These are phyloP conservation scores for Fusarium sp. DNA, from an alignment of 2,329 filamentous ascomycete species.

Conservation along the genomic window DNA sequence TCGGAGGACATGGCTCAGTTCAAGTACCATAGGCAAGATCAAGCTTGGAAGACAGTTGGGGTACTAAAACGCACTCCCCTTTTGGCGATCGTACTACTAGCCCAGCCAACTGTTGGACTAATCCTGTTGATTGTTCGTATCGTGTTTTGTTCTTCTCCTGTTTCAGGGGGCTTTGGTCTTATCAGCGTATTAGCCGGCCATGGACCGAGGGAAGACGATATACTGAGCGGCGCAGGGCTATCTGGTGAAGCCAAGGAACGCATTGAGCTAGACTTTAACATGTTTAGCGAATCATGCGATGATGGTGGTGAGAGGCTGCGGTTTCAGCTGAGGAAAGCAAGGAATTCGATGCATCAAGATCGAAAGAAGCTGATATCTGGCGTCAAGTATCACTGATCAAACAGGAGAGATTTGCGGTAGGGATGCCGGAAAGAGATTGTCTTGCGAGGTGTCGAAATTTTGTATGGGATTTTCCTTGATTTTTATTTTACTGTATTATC, in stretches of 20 bases:
- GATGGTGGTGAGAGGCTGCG: not conserved
- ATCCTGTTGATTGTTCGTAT: not conserved
- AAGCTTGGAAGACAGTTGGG: not conserved
- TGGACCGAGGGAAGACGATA: fast-evolving
- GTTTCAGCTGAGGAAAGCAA: not conserved
- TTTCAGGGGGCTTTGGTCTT: not conserved
- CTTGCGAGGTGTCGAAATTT: not conserved
- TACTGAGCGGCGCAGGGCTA: not conserved
- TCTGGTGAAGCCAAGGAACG: not conserved
- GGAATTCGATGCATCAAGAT: not conserved
- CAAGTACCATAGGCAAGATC: not conserved
- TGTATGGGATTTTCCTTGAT: not conserved
- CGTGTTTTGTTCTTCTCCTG: not conserved
- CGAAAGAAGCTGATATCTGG: not conserved
- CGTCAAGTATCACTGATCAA: not conserved
- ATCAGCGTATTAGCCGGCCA: not conserved
- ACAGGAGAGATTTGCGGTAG: not conserved
- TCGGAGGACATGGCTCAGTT: not conserved
- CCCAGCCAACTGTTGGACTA: not conserved
- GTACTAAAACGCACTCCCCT: not conserved
- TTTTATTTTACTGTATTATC: not conserved
- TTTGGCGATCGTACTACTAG: not conserved
- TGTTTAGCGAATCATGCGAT: not conserved
- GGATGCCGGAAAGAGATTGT: not conserved
- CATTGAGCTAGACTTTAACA: not conserved